Percentiles rank a stretch among this genome's conserved stretches.
phyloP scores from a whole-genome alignment of 2,329 filamentous ascomycete genomes.

The Aulographum hederae region DNA sequence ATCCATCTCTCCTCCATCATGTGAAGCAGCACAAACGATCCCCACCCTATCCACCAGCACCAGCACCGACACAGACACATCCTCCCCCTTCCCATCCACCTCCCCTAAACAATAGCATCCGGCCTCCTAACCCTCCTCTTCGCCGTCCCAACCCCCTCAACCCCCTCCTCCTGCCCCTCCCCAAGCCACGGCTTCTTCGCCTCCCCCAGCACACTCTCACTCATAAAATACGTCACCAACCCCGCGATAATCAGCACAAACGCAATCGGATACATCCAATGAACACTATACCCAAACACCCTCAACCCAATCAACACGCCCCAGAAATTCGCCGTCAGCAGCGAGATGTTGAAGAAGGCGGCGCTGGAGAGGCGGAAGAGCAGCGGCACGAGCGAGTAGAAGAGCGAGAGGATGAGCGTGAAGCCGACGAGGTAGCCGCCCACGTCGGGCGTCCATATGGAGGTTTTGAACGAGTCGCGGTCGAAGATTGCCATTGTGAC shows the following conservation, averaged over 20 bases:
- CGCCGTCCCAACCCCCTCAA: constrained; percentile 69
- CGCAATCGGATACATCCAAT: constrained; percentile 88
- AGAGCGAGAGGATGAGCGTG: constrained; percentile 63
- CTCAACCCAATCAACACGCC: constrained; percentile 79
- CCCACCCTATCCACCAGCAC: neutral
- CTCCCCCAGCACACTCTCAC: constrained; percentile 67
- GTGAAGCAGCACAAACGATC: neutral
- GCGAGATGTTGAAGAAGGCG: constrained; percentile 89
- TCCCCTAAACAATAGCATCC: constrained; percentile 16
- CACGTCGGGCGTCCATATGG: constrained; percentile 30
- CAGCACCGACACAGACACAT: neutral
- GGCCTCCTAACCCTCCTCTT: constrained; percentile 39
- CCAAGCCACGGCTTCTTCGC: constrained; percentile 92
- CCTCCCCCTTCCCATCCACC: neutral
- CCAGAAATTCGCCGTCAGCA: constrained; percentile 95
- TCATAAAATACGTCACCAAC: constrained; percentile 72
- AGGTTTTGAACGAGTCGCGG: constrained; percentile 43
- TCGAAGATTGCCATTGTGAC: constrained; percentile 86
- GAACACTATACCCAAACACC: constrained; percentile 63
- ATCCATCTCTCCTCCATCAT: too few relatives aligned
- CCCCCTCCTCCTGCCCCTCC: constrained; percentile 62
- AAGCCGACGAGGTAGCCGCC: constrained; percentile 79
- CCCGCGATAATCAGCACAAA: constrained; percentile 85
- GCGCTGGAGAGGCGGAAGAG: constrained; percentile 79
- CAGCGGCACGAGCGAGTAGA: constrained; percentile 76